Conservation (phyloP, 2,329 filamentous ascomycete genomes). For the Penicillium aurantiogriseum region DNA sequence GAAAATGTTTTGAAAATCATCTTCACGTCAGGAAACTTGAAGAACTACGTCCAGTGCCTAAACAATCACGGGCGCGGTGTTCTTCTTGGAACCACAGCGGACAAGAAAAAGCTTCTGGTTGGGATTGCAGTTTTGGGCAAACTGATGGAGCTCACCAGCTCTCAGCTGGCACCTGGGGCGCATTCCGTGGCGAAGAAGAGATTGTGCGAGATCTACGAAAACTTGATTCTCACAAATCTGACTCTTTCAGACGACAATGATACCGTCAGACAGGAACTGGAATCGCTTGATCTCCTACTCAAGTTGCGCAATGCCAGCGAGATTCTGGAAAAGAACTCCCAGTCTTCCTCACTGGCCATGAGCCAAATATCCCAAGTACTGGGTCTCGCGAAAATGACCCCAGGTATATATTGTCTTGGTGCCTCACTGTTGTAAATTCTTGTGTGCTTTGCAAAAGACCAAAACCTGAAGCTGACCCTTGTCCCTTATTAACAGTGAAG, state of each 20-base stretch:
- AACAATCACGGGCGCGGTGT: background rate
- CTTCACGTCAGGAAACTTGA: background rate
- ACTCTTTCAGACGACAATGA: background rate
- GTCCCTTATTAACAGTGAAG: background rate
- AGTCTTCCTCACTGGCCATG: background rate
- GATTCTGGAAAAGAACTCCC: background rate
- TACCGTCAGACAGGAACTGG: background rate
- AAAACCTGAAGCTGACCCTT: background rate
- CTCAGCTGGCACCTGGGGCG: background rate
- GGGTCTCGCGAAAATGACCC: conserved; percentile 4
- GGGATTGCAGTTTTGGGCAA: background rate
- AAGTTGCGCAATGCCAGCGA: background rate
- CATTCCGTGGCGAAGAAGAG: background rate
- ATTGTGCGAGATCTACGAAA: background rate
- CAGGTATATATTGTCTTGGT: background rate
- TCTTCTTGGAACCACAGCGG: too few relatives aligned
- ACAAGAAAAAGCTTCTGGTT: background rate
- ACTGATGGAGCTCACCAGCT: background rate
- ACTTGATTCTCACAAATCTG: background rate
- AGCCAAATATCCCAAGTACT: background rate
- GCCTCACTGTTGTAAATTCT: background rate
- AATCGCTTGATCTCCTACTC: background rate
- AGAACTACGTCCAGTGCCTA: background rate
- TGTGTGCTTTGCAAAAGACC: background rate
- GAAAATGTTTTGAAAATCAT: background rate